Conservation (phyloP, 495 filamentous ascomycete species). For the Chlorociboria aeruginascens region DNA sequence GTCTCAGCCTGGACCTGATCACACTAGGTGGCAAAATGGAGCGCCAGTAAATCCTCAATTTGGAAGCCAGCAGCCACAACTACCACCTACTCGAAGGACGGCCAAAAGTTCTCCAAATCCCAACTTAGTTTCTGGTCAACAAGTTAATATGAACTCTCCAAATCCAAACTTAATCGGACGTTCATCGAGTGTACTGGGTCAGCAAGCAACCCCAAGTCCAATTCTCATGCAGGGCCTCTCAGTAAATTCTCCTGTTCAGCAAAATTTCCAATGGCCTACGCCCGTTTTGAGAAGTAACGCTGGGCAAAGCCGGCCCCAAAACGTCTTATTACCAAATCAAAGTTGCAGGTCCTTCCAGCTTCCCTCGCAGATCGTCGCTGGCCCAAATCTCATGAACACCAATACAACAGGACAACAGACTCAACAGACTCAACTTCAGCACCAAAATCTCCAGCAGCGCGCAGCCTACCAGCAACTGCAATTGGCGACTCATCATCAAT, state of each 20-base stretch:
- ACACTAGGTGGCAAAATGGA: too few species aligned
- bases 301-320: not conserved
- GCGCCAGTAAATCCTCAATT: conserved; percentile 3
- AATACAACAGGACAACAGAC: not conserved
- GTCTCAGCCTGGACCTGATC: conserved; percentile 2
- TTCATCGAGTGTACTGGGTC: conserved; percentile 2
- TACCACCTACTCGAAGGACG: not conserved
- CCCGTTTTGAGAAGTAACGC: conserved; percentile 4
- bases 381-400: too few species aligned
- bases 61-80: conserved; percentile 1
- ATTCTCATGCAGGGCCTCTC: conserved; percentile 3
- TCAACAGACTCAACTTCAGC: conserved; percentile 3
- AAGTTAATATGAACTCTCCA: not conserved
- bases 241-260: conserved; percentile 9
- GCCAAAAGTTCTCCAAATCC: conserved; percentile 3
- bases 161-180: conserved; percentile 1
- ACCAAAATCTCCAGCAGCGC: conserved; percentile 1
- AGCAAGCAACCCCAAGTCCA: conserved; percentile 4
- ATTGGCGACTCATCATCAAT: not conserved
- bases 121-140: not conserved
- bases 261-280: conserved; percentile 1
- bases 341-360: too few species aligned
- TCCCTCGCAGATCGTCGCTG: too few species aligned
- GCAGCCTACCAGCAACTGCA: conserved; percentile 1
- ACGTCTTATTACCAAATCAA: not conserved